phyloP scores from a whole-genome alignment of 139 green algal genomes.

The Mesotaenium endlicherianum region DNA sequence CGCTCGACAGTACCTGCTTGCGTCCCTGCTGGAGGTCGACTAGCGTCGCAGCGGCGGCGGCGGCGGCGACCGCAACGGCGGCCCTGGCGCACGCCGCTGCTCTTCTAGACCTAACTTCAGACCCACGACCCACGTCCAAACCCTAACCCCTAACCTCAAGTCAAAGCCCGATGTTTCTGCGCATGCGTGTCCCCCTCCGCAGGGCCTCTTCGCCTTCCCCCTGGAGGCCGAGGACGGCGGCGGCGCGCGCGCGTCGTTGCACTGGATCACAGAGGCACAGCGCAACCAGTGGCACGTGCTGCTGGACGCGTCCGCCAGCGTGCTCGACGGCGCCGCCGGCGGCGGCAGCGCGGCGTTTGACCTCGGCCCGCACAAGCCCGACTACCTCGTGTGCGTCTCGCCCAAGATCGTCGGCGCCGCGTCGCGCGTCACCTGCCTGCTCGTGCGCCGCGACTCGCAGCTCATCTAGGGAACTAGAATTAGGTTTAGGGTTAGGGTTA shows the following conservation, averaged over 20 bases:
- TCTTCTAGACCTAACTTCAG: too few species aligned
- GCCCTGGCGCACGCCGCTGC: too few species aligned
- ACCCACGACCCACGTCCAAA: too few species aligned
- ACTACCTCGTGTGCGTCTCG: conserved; percentile 30
- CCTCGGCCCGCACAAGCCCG: conserved; percentile 23
- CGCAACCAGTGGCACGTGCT: conserved; percentile 37
- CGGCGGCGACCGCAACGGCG: too few species aligned
- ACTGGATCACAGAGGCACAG: conserved; percentile 37
- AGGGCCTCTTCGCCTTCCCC: conserved; percentile 38
- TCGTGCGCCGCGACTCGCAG: conserved; percentile 7
- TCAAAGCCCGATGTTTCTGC: too few species aligned
- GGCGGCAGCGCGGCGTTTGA: conserved; percentile 2
- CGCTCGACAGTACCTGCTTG: too few species aligned
- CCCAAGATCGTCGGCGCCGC: conserved; percentile 29
- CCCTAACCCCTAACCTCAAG: too few species aligned
- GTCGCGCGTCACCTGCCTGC: conserved; percentile 19
- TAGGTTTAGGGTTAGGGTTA: too few species aligned
- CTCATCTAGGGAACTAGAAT: too few species aligned
- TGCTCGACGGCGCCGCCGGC: background rate
- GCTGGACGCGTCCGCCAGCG: conserved; percentile 27
- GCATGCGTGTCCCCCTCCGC: too few species aligned
- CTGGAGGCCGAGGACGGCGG: conserved; percentile 15
- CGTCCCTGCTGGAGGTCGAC: too few species aligned
- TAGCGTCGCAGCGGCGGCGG: too few species aligned
- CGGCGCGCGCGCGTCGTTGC: conserved; percentile 2